Conservation (phyloP, 257 asterid genomes). For the Buddleja alternifolia region DNA sequence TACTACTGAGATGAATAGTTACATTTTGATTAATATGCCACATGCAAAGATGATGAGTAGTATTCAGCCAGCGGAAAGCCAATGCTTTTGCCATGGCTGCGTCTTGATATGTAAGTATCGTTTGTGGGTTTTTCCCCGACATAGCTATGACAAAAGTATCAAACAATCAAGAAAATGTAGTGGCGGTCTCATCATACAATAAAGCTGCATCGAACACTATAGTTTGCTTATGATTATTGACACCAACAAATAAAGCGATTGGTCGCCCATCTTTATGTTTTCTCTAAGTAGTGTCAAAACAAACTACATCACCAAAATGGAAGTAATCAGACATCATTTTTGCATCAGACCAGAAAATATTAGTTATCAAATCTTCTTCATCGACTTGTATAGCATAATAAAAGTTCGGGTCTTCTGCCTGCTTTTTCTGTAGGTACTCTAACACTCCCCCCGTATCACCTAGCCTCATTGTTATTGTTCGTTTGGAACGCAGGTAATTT, state of each 20-base stretch:
- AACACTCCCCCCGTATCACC: too few relatives aligned
- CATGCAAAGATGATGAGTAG: background rate
- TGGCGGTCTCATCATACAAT: constrained; percentile 17
- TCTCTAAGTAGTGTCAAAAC: background rate
- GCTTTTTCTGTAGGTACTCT: background rate
- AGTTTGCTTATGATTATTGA: constrained; percentile 23
- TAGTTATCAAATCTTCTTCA: too few relatives aligned
- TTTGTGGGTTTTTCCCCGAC: constrained; percentile 10
- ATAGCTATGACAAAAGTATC: constrained; percentile 9
- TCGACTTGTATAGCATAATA: too few relatives aligned
- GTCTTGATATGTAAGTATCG: background rate
- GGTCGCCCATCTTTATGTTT: background rate
- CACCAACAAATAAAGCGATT: constrained; percentile 18
- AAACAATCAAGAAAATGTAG: constrained; percentile 15
- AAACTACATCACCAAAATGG: too few relatives aligned
- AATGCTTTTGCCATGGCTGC: constrained; percentile 11
- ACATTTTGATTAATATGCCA: background rate
- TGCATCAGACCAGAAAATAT: too few relatives aligned
- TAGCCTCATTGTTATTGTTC: too few relatives aligned
- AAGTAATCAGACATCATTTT: too few relatives aligned
- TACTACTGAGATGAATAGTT: background rate
- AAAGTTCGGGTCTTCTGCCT: too few relatives aligned
- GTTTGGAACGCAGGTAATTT: too few relatives aligned
- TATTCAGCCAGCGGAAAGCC: background rate
- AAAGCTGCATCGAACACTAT: constrained; percentile 27